Base-by-base conservation (phyloP, 352 stramenopile genomes). In the Globisporangium acanthophoron region DNA sequence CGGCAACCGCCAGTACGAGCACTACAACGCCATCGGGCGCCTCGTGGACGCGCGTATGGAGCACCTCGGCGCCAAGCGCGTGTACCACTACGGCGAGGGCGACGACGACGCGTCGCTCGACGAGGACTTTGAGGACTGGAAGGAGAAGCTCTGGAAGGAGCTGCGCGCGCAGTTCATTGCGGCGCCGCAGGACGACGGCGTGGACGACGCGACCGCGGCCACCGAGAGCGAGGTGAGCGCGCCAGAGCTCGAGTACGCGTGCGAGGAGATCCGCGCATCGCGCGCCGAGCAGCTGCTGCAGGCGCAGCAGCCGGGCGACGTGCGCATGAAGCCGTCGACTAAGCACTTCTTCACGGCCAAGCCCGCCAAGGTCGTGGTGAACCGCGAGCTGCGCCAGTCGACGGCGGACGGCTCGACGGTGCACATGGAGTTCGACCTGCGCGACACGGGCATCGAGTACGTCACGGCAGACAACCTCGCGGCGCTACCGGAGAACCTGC, bases 1-100 rank as follows among this genome's bases (percentile, higher is more conserved):
- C 0, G 97, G 97, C 27, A 99, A 99, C 74, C 92, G 73, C 31
- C 91, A 99, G 74, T 99, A 99, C 69, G 97, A 99, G 65, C 91
- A 99, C 70, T 99, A 95, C 78, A 99, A 99, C 69, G 81, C 87
- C 48, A 97, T 98, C 69, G 95, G 94, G 5, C 96, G 96, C n/a
- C 75, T 90, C 24, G 85, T 97, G 33, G 82, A 99, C 73, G 64
- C 77, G 29, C 67, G 88, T 13, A 84, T 99, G 62, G 88, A 81
- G 29, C 65, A 76, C 39, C 73, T 95, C 44, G 96, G 96, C 13
- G 96, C 70, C 0, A 69, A 83, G 29, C 76, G 92, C 39, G 77
- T 99, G 48, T 89, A 87, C 51, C 63, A 87, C 24, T 88, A 98
- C 54, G 96, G 96, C 44, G 78, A 98, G 61, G 97, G 97, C 16